Conservation (phyloP, 768 basidiomycete genomes). For the Nidularia pulvinata region DNA sequence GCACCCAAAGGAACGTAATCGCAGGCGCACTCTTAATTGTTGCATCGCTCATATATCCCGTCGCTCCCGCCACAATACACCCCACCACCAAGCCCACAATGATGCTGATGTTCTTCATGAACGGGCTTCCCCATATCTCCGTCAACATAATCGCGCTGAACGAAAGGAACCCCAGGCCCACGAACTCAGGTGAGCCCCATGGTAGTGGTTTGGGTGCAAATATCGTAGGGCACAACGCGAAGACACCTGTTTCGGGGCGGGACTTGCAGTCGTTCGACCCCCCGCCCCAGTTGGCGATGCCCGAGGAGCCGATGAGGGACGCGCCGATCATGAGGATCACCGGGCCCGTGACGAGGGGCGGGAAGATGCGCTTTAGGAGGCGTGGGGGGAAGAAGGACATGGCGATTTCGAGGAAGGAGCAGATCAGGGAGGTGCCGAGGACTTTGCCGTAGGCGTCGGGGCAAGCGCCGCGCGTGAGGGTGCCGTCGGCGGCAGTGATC, state of each 20-base stretch:
- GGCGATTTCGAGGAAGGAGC: conserved; percentile 79
- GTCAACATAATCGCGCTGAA: conserved; percentile 77
- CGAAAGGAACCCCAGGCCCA: conserved; percentile 85
- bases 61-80: conserved; percentile 78
- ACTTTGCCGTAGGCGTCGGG: conserved; percentile 83
- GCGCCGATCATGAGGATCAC: conserved; percentile 84
- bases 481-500: conserved; percentile 55
- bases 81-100: conserved; percentile 77
- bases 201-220: conserved; percentile 68
- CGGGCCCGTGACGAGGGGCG: conserved; percentile 80
- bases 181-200: conserved; percentile 85
- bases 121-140: conserved; percentile 84
- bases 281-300: conserved; percentile 83
- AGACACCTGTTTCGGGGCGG: conserved; percentile 66
- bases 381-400: conserved; percentile 74
- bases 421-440: conserved; percentile 75
- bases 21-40: conserved; percentile 67
- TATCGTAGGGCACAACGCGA: conserved; percentile 71
- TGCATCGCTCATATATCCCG: conserved; percentile 74
- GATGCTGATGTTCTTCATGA: conserved; percentile 79
- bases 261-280: conserved; percentile 71
- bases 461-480: conserved; percentile 56
- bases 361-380: conserved; percentile 66
- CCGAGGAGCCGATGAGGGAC: conserved; percentile 72
- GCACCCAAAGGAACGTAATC: conserved; percentile 86